phyloP scores from a whole-genome alignment of 1,284 basidiomycete species.

The Peniophora sp. region DNA sequence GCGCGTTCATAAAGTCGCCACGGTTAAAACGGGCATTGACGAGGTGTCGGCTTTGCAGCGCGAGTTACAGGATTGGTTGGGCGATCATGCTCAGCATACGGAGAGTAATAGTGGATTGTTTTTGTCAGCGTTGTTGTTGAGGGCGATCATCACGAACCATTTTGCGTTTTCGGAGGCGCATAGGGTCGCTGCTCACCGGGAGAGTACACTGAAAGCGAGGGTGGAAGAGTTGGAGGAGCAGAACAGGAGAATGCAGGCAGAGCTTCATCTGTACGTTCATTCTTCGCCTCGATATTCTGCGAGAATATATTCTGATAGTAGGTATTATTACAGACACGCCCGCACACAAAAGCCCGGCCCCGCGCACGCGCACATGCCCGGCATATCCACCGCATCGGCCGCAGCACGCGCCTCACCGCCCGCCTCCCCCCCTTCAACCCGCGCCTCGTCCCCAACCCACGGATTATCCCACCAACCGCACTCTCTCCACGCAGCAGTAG shows the following conservation, averaged over 20 bases:
- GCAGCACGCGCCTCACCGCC: slow-evolving; percentile 7
- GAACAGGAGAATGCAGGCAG: slow-evolving; percentile 36
- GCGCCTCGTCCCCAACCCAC: slow-evolving; percentile 15
- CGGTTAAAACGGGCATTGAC: slow-evolving; percentile 80
- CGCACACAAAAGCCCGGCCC: background rate
- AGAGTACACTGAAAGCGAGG: slow-evolving; percentile 51
- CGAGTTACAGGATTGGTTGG: slow-evolving; percentile 67
- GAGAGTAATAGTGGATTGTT: slow-evolving; percentile 58
- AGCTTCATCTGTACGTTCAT: background rate
- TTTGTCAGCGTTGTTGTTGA: slow-evolving; percentile 48
- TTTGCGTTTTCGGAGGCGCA: slow-evolving; percentile 66
- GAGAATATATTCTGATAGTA: slow-evolving; percentile 10
- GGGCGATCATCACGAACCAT: slow-evolving; percentile 75
- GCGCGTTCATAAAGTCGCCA: slow-evolving; percentile 67
- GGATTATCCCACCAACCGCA: background rate
- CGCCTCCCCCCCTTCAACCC: slow-evolving; percentile 10
- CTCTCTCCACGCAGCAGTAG: slow-evolving; percentile 2
- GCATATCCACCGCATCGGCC: slow-evolving; percentile 35
- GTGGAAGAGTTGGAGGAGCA: slow-evolving; percentile 57
- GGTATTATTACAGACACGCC: slow-evolving; percentile 6
- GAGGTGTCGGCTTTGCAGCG: slow-evolving; percentile 67
- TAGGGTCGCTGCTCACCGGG: slow-evolving; percentile 52
- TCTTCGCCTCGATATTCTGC: slow-evolving; percentile 11
- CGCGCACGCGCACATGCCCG: slow-evolving; percentile 28
- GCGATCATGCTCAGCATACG: slow-evolving; percentile 44